Percentiles rank a stretch among this genome's conserved stretches.
phyloP scores from a whole-genome alignment of 75 land plant species.

The Pinus tabuliformis region DNA sequence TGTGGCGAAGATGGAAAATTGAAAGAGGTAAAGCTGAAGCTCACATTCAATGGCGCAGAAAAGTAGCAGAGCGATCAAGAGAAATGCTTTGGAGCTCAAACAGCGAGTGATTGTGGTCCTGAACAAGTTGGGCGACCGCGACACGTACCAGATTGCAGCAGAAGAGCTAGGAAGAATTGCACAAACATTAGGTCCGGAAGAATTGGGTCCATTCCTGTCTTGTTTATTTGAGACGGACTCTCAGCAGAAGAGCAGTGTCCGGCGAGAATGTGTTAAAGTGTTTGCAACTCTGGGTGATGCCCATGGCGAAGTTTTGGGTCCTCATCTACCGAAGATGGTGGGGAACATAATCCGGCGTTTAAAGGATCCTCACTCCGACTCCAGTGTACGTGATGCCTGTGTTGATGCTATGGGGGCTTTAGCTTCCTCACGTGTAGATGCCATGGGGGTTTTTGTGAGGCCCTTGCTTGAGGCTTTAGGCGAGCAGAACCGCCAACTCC shows the following conservation, averaged over 20 bases:
- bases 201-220: constrained; percentile 49
- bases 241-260: constrained; percentile 61
- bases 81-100: constrained; percentile 51
- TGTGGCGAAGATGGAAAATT: background rate
- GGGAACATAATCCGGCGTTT: constrained; percentile 61
- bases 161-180: constrained; percentile 60
- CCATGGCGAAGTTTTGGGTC: constrained; percentile 39
- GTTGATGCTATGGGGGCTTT: constrained; percentile 58
- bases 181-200: constrained; percentile 43
- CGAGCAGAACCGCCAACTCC: constrained; percentile 69
- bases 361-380: constrained; percentile 73
- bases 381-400: constrained; percentile 71
- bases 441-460: constrained; percentile 46
- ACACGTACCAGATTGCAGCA: constrained; percentile 61
- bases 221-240: constrained; percentile 67
- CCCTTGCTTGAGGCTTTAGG: constrained; percentile 78
- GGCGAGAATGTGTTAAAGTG: constrained; percentile 62
- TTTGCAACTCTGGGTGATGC: constrained; percentile 43
- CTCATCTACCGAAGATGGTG: constrained; percentile 55
- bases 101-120: constrained; percentile 46
- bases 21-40: background rate
- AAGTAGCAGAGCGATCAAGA: constrained; percentile 14
- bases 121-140: constrained; percentile 73
- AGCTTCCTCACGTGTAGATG: constrained; percentile 27
- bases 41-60: constrained; percentile 13